These are phyloP conservation scores for Ormosia emarginata DNA, from an alignment of 306 rosid genomes.

Conservation along the genomic window DNA sequence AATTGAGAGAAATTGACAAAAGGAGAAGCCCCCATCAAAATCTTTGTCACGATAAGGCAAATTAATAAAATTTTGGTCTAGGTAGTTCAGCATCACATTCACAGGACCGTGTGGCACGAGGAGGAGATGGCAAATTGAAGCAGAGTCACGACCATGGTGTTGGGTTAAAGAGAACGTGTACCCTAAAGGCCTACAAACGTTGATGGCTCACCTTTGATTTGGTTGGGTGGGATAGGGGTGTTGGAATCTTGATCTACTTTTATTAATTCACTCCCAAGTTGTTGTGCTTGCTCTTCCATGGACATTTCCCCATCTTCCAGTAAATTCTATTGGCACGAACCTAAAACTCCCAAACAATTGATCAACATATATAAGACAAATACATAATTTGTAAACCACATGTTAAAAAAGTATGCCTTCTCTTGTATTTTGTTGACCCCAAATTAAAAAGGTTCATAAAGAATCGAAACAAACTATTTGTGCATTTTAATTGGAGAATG, in stretches of 20 bases:
- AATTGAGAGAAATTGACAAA: constrained; percentile 26
- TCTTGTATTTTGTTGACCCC: not conserved
- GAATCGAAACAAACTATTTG: not conserved
- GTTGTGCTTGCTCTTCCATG: constrained; percentile 10
- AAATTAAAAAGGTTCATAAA: not conserved
- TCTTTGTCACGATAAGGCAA: constrained; percentile 5
- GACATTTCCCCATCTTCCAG: constrained; percentile 11
- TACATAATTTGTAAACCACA: not conserved
- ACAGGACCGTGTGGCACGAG: constrained; percentile 48
- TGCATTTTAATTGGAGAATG: not conserved
- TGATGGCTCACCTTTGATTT: constrained; percentile 16
- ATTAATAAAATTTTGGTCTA: not conserved
- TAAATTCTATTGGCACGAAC: not conserved
- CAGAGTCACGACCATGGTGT: constrained; percentile 39
- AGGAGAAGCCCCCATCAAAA: constrained; percentile 15
- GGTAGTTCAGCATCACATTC: constrained; percentile 17
- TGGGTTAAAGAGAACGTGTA: constrained; percentile 41
- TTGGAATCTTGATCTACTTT: constrained; percentile 17
- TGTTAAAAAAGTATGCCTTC: not conserved
- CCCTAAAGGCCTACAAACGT: constrained; percentile 41
- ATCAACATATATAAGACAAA: not conserved
- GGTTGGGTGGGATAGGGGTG: constrained; percentile 18
- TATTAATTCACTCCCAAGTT: not conserved
- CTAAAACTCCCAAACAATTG: not conserved
- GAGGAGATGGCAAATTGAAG: constrained; percentile 31